Percentiles rank a stretch among this genome's conserved stretches.
Conservation (phyloP, 768 basidiomycete species). For the Asterophora lycoperdoides region DNA sequence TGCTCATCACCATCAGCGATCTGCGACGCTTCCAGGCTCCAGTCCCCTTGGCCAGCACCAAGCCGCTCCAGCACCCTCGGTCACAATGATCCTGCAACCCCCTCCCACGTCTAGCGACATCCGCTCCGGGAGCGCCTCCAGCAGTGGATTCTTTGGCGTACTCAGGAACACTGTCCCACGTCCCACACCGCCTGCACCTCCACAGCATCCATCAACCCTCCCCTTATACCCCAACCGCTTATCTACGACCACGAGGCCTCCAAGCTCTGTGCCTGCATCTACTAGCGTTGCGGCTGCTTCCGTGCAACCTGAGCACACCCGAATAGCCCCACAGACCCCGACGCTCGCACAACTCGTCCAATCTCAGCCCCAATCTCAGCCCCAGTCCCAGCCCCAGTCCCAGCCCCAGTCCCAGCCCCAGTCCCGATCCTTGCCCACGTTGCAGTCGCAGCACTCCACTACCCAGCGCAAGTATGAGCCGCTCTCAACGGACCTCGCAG, state of each 20-base stretch:
- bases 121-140: not conserved
- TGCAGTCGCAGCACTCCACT: not conserved
- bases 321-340: not conserved
- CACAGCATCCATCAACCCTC: not conserved
- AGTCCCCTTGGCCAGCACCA: not conserved
- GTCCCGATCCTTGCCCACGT: too few species aligned
- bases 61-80: not conserved
- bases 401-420: too few species aligned
- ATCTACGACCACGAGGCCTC: too few species aligned
- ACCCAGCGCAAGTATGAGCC: constrained; percentile 2
- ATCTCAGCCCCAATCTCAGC: too few species aligned
- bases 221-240: too few species aligned
- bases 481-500: constrained; percentile 11
- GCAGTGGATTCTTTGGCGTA: constrained; percentile 8
- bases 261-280: too few species aligned
- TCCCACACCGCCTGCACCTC: not conserved
- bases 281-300: too few species aligned
- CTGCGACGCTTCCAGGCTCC: not conserved
- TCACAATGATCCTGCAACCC: not conserved
- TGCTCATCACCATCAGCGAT: not conserved
- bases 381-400: too few species aligned
- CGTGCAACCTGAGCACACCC: not conserved
- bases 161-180: not conserved
- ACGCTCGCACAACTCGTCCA: too few species aligned
- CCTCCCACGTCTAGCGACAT: not conserved